Conservation (phyloP, 2,329 filamentous ascomycete genomes). For the Colletotrichum magnum region DNA sequence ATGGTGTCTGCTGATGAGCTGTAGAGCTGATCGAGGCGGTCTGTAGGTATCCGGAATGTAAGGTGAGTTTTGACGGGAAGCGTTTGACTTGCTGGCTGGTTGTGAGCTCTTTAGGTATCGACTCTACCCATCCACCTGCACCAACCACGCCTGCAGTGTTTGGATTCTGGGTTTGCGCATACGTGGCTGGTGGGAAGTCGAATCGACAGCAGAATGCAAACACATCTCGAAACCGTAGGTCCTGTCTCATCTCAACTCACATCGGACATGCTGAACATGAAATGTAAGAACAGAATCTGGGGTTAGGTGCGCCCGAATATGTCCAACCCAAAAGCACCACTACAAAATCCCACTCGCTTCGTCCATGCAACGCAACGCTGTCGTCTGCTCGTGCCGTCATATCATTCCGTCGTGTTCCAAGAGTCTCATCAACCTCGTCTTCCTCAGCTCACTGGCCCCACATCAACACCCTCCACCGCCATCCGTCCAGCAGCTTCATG, state of each 20-base stretch:
- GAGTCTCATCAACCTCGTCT: neutral
- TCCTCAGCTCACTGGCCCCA: slow-evolving; percentile 51
- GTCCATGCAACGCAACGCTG: neutral
- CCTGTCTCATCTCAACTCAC: too few relatives aligned
- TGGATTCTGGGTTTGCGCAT: too few relatives aligned
- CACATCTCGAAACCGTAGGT: too few relatives aligned
- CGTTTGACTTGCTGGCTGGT: neutral
- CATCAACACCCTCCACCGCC: slow-evolving; percentile 69
- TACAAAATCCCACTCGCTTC: too few relatives aligned
- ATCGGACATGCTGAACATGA: neutral
- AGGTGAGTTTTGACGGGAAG: neutral
- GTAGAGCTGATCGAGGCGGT: neutral
- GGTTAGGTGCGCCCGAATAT: neutral
- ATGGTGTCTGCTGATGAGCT: neutral
- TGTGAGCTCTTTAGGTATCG: too few relatives aligned
- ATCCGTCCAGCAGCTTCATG: slow-evolving; percentile 64
- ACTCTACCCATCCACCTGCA: too few relatives aligned
- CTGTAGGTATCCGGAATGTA: slow-evolving; percentile 7
- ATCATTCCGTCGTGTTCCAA: slow-evolving; percentile 11
- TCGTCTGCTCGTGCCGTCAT: slow-evolving; percentile 11
- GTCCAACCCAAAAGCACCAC: neutral
- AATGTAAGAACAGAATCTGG: neutral
- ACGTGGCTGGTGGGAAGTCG: too few relatives aligned
- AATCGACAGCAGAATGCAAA: too few relatives aligned
- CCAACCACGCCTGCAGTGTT: too few relatives aligned